Evolutionary conservation across 257 asterid species (phyloP).

Genomic region (Fraxinus americana): DNA sequence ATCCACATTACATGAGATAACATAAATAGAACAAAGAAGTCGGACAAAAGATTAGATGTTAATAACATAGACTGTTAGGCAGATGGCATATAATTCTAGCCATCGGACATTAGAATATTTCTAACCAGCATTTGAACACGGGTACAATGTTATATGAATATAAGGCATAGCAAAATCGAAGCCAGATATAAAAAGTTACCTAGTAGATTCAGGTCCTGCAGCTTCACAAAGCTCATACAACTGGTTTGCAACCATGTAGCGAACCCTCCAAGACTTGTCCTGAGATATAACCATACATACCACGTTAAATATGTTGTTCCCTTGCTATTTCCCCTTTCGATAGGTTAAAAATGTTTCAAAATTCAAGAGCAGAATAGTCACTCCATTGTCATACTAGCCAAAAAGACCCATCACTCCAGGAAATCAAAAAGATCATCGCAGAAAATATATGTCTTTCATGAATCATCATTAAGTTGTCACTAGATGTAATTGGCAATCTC

Average conservation of each 20-base stretch:
- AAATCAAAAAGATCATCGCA: background rate
- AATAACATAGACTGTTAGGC: slow-evolving; percentile 1
- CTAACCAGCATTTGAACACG: background rate
- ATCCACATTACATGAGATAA: background rate
- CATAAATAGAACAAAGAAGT: background rate
- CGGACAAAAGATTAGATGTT: background rate
- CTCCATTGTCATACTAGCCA: background rate
- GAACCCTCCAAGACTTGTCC: slow-evolving; percentile 99
- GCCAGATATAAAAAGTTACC: slow-evolving; percentile 45
- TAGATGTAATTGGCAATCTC: background rate
- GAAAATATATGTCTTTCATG: no score
- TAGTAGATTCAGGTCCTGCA: slow-evolving; percentile 93
- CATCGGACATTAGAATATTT: background rate
- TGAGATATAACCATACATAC: slow-evolving; percentile 30
- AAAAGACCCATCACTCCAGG: background rate
- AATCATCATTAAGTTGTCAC: background rate
- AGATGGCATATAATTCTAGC: background rate
- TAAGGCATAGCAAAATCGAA: background rate
- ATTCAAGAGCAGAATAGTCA: background rate
- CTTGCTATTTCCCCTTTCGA: background rate
- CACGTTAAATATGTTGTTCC: background rate
- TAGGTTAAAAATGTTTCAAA: background rate
- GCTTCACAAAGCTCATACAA: slow-evolving; percentile 97
- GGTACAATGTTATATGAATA: background rate
- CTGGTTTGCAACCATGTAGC: slow-evolving; percentile 99